Base-by-base conservation (phyloP, 495 filamentous ascomycete species). In the Aspergillus funiculosus region DNA sequence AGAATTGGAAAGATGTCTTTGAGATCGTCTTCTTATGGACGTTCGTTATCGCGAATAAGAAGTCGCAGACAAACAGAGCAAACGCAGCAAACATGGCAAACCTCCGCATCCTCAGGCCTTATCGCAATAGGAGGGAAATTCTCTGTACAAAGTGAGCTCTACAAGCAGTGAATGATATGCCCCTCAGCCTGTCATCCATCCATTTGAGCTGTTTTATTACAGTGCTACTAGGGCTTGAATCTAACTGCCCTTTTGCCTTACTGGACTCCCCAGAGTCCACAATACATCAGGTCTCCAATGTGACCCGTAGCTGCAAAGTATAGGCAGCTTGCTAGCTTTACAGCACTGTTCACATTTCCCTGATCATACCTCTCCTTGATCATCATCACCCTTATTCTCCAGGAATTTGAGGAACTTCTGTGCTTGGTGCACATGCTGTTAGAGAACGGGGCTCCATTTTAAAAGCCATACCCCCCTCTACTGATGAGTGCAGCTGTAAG, bases 81-180 rank as follows among this genome's bases (percentile, higher is more conserved):
- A 59, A 62, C 44, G 3, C 21, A n/a, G 22, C 58, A 57, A 61
- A 61, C 45, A 13, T 1, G 36, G 27, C 56, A 61, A 59, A 64
- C 53, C 51, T 57, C 32, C 53, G 15, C 51, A 52, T 40, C 40
- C n/a, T n/a, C n/a, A n/a, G n/a, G n/a, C n/a, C n/a, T 30, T 25
- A 24, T 13, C 19, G 35, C 18, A n/a, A 21, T 21, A n/a, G n/a
- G n/a, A n/a, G n/a, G n/a, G n/a, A n/a, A n/a, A n/a, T n/a, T n/a
- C n/a, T n/a, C n/a, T n/a, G n/a, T n/a, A n/a, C n/a, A n/a, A n/a
- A n/a, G n/a, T n/a, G n/a, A n/a, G n/a, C n/a, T n/a, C n/a, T n/a
- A n/a, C n/a, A n/a, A n/a, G n/a, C n/a, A n/a, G n/a, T n/a, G n/a
- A n/a, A n/a, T n/a, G n/a, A n/a, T n/a, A n/a, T n/a, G n/a, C n/a